phyloP scores from a whole-genome alignment of 2,329 filamentous ascomycete genomes.

The Pseudogymnoascus destructans region DNA sequence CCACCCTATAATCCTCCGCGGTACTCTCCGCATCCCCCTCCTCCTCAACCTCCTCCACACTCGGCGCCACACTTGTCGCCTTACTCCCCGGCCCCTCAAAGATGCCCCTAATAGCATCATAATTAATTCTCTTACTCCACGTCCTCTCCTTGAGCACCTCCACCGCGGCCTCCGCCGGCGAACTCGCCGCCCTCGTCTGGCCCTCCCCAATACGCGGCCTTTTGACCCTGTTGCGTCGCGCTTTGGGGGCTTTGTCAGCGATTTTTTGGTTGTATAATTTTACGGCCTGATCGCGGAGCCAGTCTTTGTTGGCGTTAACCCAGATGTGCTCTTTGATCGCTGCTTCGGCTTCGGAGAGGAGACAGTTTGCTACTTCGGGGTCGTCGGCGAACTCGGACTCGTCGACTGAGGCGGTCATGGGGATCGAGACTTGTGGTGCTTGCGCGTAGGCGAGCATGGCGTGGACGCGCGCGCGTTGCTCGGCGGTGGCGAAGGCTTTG shows the following conservation, averaged over 20 bases:
- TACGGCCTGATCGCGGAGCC: conserved; percentile 73
- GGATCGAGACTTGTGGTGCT: conserved; percentile 35
- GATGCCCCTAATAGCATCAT: conserved; percentile 46
- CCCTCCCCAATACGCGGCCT: conserved; percentile 50
- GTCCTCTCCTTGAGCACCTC: conserved; percentile 54
- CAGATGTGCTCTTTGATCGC: conserved; percentile 82
- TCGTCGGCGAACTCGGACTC: conserved; percentile 83
- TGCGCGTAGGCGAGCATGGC: conserved; percentile 38
- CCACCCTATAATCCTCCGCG: background rate
- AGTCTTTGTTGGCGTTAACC: conserved; percentile 91
- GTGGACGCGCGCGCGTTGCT: conserved; percentile 41
- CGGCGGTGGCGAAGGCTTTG: conserved; percentile 43
- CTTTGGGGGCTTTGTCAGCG: conserved; percentile 41
- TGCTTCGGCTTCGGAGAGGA: conserved; percentile 60
- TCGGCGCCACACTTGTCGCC: conserved; percentile 29
- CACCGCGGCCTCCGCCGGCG: conserved; percentile 55
- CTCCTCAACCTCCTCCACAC: conserved; percentile 13
- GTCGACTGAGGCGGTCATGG: conserved; percentile 52
- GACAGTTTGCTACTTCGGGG: conserved; percentile 69
- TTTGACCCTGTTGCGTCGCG: conserved; percentile 41
- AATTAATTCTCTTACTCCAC: conserved; percentile 66
- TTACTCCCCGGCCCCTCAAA: conserved; percentile 39
- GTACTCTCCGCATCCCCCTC: background rate
- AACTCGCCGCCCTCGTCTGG: conserved; percentile 51
- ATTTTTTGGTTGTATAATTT: conserved; percentile 66